Percentiles rank a stretch among this genome's conserved stretches.
Conservation (phyloP, 1,139 yeast species). For the Hemisphaericaspora xylanilytica region DNA sequence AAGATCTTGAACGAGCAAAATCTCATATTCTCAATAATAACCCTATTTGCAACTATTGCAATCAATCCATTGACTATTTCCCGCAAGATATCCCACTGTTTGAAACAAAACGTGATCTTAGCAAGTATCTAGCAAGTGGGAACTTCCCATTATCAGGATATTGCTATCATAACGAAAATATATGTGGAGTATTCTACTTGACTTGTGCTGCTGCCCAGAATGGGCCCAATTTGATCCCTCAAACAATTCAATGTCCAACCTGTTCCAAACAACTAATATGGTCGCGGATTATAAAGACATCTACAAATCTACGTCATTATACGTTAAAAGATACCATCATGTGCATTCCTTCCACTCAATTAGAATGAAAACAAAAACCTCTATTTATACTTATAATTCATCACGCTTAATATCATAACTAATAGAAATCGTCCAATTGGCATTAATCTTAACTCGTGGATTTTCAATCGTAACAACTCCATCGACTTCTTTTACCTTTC, state of each 20-base stretch:
- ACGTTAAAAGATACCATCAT: constrained; percentile 12
- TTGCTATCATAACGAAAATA: constrained; percentile 31
- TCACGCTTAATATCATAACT: constrained; percentile 20
- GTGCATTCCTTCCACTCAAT: constrained; percentile 2
- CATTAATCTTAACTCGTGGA: constrained; percentile 50
- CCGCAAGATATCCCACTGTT: constrained; percentile 19
- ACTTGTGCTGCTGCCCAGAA: constrained; percentile 40
- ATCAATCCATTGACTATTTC: constrained; percentile 25
- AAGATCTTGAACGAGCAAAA: constrained; percentile 18
- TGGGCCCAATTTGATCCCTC: constrained; percentile 32
- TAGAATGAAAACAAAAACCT: constrained; percentile 5
- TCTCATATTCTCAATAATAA: constrained; percentile 21
- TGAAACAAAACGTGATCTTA: constrained; percentile 5
- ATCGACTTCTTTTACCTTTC: constrained; percentile 12
- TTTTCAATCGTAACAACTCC: constrained; percentile 43
- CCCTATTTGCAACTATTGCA: constrained; percentile 29
- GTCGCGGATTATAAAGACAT: constrained; percentile 36
- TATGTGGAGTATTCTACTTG: constrained; percentile 41
- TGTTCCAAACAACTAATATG: constrained; percentile 41
- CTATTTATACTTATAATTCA: constrained; percentile 21
- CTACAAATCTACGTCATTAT: constrained; percentile 28
- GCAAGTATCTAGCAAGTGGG: constrained; percentile 8
- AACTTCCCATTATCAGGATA: constrained; percentile 27
- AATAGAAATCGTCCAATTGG: constrained; percentile 45
- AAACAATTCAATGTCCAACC: constrained; percentile 34